These are phyloP conservation scores for Russula dissimulans DNA, from an alignment of 768 basidiomycete genomes.

Conservation along the genomic window DNA sequence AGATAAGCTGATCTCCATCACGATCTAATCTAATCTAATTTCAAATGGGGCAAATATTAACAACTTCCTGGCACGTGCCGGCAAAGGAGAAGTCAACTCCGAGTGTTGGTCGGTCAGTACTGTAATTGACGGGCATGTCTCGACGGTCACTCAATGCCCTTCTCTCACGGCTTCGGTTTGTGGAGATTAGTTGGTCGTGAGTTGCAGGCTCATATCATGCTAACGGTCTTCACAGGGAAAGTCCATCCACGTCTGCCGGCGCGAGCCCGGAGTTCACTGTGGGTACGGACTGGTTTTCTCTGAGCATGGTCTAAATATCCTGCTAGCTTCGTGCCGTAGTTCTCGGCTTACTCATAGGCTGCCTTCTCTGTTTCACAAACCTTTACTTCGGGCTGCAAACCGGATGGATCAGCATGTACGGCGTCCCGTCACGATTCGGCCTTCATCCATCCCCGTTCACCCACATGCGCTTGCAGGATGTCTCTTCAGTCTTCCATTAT, in stretches of 20 bases:
- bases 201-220: neutral
- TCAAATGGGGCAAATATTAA: no score
- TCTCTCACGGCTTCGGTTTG: conserved; percentile 1
- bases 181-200: neutral
- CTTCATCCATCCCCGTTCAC: neutral
- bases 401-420: conserved; percentile 83
- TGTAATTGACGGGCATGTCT: neutral
- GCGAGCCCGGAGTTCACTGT: conserved; percentile 19
- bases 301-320: neutral
- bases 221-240: neutral
- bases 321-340: conserved; percentile 43
- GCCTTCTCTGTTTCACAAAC: conserved; percentile 87
- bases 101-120: no score
- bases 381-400: conserved; percentile 82
- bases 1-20: neutral
- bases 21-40: neutral
- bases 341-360: conserved; percentile 77
- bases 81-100: no score
- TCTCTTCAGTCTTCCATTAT: conserved; percentile 90
- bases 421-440: conserved; percentile 3
- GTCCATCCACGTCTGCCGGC: neutral
- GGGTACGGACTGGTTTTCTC: neutral
- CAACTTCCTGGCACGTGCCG: neutral
- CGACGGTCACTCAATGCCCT: neutral
- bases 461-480: conserved; percentile 51